A percentile compares a stretch with the other conserved stretches of the same genome.
phyloP scores from a whole-genome alignment of 2,329 filamentous ascomycete genomes.

The Thermoascus crustaceus region DNA sequence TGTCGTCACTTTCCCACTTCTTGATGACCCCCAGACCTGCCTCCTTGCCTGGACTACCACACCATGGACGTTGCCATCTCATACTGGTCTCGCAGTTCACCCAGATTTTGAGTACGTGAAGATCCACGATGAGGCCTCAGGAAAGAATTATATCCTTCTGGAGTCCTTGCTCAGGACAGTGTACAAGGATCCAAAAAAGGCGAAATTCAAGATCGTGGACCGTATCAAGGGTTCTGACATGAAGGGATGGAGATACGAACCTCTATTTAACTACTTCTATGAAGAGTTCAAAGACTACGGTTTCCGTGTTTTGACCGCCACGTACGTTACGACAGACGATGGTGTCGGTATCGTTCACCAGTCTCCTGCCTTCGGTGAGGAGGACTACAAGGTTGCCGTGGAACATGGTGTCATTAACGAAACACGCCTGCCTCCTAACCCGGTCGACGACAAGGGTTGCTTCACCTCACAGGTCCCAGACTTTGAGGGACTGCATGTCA shows the following conservation, averaged over 20 bases:
- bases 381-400: slow-evolving; percentile 81
- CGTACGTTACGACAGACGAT: slow-evolving; percentile 80
- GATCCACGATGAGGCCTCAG: slow-evolving; percentile 71
- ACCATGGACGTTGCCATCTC: slow-evolving; percentile 76
- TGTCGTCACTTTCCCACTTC: slow-evolving; percentile 76
- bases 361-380: slow-evolving; percentile 86
- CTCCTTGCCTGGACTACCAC: slow-evolving; percentile 87
- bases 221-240: slow-evolving; percentile 77
- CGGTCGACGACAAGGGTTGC: slow-evolving; percentile 73
- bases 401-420: slow-evolving; percentile 70
- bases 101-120: slow-evolving; percentile 83
- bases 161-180: slow-evolving; percentile 73
- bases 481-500: slow-evolving; percentile 81
- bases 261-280: slow-evolving; percentile 82
- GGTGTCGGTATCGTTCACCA: slow-evolving; percentile 94
- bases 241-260: slow-evolving; percentile 81
- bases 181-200: slow-evolving; percentile 94
- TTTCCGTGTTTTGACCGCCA: slow-evolving; percentile 74
- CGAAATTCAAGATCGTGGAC: slow-evolving; percentile 75
- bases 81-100: slow-evolving; percentile 68
- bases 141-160: slow-evolving; percentile 76
- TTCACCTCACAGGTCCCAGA: slow-evolving; percentile 72
- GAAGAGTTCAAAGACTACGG: slow-evolving; percentile 78
- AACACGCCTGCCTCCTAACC: slow-evolving; percentile 73
- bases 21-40: slow-evolving; percentile 65